Evolutionary conservation across 169 alveolate genomes (phyloP).

Genomic region (Perkinsus marinus): DNA sequence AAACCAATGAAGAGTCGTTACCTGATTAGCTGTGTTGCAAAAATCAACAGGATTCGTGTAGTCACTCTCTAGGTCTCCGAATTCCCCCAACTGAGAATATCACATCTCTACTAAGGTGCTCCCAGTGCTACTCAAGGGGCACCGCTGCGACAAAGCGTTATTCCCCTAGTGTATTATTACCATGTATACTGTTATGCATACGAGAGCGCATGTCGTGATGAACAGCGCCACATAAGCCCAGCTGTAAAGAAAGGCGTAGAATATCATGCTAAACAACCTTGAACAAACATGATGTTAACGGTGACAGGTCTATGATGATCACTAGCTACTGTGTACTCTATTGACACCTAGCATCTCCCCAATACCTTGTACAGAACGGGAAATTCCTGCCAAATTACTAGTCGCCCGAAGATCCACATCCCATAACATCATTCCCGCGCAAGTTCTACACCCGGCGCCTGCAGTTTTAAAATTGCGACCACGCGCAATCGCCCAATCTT

Average conservation of each 20-base stretch:
- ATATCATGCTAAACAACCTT: background rate
- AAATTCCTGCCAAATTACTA: too few species aligned
- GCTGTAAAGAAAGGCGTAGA: background rate
- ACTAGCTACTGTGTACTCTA: too few species aligned
- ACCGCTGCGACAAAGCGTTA: background rate
- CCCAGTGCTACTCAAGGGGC: too few species aligned
- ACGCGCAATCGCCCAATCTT: too few species aligned
- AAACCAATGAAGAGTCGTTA: background rate
- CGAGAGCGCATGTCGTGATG: background rate
- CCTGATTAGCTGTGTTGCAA: background rate
- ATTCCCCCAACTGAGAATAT: background rate
- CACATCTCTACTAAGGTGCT: too few species aligned
- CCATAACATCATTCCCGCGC: too few species aligned
- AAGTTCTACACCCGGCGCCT: too few species aligned
- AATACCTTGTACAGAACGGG: too few species aligned
- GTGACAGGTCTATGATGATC: too few species aligned
- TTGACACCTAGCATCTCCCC: too few species aligned
- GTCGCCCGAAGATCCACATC: too few species aligned
- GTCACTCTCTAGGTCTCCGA: background rate
- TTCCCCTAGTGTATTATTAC: background rate
- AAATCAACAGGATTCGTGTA: background rate
- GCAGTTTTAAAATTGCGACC: too few species aligned
- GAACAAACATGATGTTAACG: background rate
- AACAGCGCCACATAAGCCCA: background rate
- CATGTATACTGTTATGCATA: background rate